Evolutionary conservation across 2,329 filamentous ascomycete species (phyloP).

Genomic region (Alternaria consortialis): DNA sequence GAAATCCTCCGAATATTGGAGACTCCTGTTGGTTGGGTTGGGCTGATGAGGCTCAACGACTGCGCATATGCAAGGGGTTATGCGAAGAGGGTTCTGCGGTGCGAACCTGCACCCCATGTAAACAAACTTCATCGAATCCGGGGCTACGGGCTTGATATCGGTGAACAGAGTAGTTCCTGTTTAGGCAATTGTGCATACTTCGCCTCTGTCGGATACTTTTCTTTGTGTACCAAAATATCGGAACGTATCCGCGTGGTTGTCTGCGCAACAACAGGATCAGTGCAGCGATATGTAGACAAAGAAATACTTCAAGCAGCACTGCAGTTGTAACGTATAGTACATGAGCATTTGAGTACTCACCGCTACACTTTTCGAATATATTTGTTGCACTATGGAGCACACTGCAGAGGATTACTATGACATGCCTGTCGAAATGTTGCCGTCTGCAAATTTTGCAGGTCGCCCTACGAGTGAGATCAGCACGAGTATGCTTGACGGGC

Average conservation of each 20-base stretch:
- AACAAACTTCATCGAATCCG: not conserved
- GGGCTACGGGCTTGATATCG: not conserved
- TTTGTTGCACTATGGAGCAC: constrained; percentile 16
- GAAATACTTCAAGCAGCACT: not conserved
- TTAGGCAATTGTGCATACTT: constrained; percentile 1
- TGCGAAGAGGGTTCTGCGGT: not conserved
- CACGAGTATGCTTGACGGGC: constrained; percentile 30
- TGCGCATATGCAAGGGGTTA: constrained; percentile 14
- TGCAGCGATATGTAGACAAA: constrained; percentile 9
- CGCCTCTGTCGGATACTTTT: constrained; percentile 1
- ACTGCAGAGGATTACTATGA: constrained; percentile 32
- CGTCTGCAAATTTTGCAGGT: constrained; percentile 35
- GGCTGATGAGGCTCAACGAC: constrained; percentile 11
- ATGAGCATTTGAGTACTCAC: not conserved
- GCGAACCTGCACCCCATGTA: not conserved
- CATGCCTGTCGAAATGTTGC: constrained; percentile 30
- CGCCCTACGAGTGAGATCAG: constrained; percentile 35
- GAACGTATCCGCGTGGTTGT: constrained; percentile 2
- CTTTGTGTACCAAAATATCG: constrained; percentile 15
- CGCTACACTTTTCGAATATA: not conserved
- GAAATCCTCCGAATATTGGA: not conserved
- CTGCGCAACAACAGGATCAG: constrained; percentile 11
- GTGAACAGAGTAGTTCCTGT: not conserved
- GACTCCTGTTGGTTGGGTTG: not conserved
- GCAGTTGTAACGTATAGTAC: not conserved